These are phyloP conservation scores for Torrubiella hemipterigena DNA, from an alignment of 2,329 filamentous ascomycete genomes.

Conservation along the genomic window DNA sequence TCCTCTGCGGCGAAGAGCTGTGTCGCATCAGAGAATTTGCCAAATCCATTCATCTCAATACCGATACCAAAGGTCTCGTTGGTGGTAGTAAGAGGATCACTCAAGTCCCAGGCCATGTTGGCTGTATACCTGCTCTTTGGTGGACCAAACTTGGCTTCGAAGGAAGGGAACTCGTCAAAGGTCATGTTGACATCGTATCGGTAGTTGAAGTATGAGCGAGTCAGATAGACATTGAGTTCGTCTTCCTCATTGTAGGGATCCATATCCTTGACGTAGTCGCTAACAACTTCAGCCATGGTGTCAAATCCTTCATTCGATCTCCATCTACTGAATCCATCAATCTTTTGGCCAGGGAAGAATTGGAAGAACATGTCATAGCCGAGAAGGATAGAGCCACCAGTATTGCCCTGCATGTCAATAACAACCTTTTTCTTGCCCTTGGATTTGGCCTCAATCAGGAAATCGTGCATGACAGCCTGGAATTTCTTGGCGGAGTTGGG, in stretches of 20 bases:
- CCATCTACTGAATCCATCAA: slow-evolving; percentile 26
- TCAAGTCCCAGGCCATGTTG: slow-evolving; percentile 38
- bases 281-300: slow-evolving; percentile 29
- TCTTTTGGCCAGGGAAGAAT: slow-evolving; percentile 30
- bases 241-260: slow-evolving; percentile 33
- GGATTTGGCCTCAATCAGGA: slow-evolving; percentile 22
- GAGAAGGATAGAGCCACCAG: slow-evolving; percentile 45
- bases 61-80: slow-evolving; percentile 15
- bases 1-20: slow-evolving; percentile 45
- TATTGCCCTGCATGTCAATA: slow-evolving; percentile 45
- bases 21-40: slow-evolving; percentile 19
- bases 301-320: slow-evolving; percentile 27
- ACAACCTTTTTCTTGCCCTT: slow-evolving; percentile 47
- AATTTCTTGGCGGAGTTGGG: slow-evolving; percentile 18
- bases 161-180: slow-evolving; percentile 35
- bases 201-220: slow-evolving; percentile 30
- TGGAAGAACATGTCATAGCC: slow-evolving; percentile 51
- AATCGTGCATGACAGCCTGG: slow-evolving; percentile 19
- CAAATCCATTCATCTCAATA: slow-evolving; percentile 32
- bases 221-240: slow-evolving; percentile 2
- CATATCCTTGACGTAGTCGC: slow-evolving; percentile 27
- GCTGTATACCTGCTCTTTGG: slow-evolving; percentile 35
- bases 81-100: slow-evolving; percentile 26
- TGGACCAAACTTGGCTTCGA: slow-evolving; percentile 31
- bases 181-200: slow-evolving; percentile 36